Base-by-base conservation (phyloP, 305 asterid genomes). In the Fraxinus baroniana region DNA sequence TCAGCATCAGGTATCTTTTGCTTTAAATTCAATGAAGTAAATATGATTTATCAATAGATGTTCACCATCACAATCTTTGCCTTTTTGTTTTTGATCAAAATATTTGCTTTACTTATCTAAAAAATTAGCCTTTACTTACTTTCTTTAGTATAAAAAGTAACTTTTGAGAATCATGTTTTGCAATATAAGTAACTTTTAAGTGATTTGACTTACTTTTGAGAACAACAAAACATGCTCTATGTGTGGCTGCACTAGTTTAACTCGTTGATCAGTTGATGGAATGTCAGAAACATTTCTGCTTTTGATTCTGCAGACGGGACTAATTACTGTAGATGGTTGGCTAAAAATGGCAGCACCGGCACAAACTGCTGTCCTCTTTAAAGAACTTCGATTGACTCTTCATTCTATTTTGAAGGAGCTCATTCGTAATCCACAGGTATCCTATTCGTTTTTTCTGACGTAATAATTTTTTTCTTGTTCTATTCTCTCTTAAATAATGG, bases 281-380 rank as follows among this genome's bases (percentile, higher is more conserved):
- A 70, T 77, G 62, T 75, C 73, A 66, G 79, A 76, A 82, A 44
- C 52, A 74, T 66, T 41, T 79, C 66, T 39, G 73, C 83, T 80
- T 80, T 78, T 84, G 83, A 77, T 72, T 78, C 84, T 89, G 84
- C 95, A 94, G 99, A 86, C 94, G 46, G 98, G 99, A 85, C 86
- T 89, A 74, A 86, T 94, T 84, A 82, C 84, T 78, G 87, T 95
- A 77, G 98, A 95, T 88, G 91, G 91, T 82, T 94, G 99, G 99
- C 87, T 95, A 81, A 92, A 91, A 90, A 86, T 95, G 87, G 89
- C 91, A 60, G 98, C 99, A 70, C 98, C 97, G 1, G 98, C 99
- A 84, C 99, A 93, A 89, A 94, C 95, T 77, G 98, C 95, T 78
- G 97, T 95, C 76, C 96, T 95, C 62, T 95, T 94, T 74, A 95